phyloP scores from a whole-genome alignment of 2,329 filamentous ascomycete genomes.

The Alternaria atra region DNA sequence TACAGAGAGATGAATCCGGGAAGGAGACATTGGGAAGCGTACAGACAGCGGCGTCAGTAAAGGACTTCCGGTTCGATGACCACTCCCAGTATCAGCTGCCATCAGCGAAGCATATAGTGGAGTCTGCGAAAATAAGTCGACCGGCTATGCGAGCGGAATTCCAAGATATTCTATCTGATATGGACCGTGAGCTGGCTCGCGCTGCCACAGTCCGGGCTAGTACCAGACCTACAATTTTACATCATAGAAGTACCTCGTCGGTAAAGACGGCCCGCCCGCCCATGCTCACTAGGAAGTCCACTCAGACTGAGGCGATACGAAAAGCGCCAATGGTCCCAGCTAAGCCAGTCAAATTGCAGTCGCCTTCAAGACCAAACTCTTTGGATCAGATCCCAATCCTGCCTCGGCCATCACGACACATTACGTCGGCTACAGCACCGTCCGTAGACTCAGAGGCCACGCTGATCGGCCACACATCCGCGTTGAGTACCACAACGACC shows the following conservation, averaged over 20 bases:
- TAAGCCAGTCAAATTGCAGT: slow-evolving; percentile 23
- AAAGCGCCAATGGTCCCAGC: slow-evolving; percentile 23
- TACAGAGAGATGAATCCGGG: slow-evolving; percentile 25
- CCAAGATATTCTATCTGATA: slow-evolving; percentile 38
- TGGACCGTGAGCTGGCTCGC: slow-evolving; percentile 40
- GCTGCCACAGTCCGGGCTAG: slow-evolving; percentile 30
- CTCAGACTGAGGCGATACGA: slow-evolving; percentile 21
- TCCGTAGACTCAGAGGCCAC: slow-evolving; percentile 40
- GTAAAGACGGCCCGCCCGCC: slow-evolving; percentile 27
- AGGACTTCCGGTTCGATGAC: slow-evolving; percentile 43
- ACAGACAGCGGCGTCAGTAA: slow-evolving; percentile 14
- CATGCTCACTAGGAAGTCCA: slow-evolving; percentile 28
- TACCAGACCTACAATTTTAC: slow-evolving; percentile 18
- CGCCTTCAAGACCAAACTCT: slow-evolving; percentile 26
- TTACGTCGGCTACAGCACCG: slow-evolving; percentile 23
- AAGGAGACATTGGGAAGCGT: not conserved
- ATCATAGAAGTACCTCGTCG: slow-evolving; percentile 34
- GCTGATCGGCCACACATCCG: slow-evolving; percentile 33
- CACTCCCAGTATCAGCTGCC: slow-evolving; percentile 45
- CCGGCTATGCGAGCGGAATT: slow-evolving; percentile 30
- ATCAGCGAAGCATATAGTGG: slow-evolving; percentile 18
- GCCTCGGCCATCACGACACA: slow-evolving; percentile 13
- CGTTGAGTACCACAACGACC: slow-evolving; percentile 18
- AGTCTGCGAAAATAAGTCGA: slow-evolving; percentile 13
- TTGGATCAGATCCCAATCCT: slow-evolving; percentile 26